A percentile compares a stretch with the other conserved stretches of the same genome.
phyloP scores from a whole-genome alignment of 148 eudicot genomes.

The Nepenthes gracilis region DNA sequence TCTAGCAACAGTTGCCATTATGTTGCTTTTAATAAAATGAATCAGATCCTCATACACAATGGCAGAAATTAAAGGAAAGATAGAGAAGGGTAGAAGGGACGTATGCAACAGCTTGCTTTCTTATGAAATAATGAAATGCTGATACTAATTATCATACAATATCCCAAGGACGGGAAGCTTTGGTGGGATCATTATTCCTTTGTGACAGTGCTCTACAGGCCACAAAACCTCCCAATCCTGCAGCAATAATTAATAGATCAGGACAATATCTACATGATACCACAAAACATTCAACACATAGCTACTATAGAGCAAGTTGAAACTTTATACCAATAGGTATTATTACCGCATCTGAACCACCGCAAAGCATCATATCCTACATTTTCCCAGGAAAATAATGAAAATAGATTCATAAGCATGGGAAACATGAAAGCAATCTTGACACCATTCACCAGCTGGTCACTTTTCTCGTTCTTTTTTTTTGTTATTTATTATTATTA shows the following conservation, averaged over 20 bases:
- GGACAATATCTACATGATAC: conserved; percentile 2
- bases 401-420: conserved; percentile 1
- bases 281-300: background rate
- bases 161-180: conserved; percentile 98
- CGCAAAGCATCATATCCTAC: conserved; percentile 96
- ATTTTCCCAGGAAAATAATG: conserved; percentile 9
- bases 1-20: too few species aligned
- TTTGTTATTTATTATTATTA: too few species aligned
- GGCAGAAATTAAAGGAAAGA: background rate
- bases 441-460: background rate
- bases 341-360: conserved; percentile 88
- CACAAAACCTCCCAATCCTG: conserved; percentile 94
- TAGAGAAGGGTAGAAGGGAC: background rate
- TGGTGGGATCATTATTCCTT: conserved; percentile 74
- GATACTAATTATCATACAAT: conserved; percentile 27
- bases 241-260: conserved; percentile 7
- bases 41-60: background rate
- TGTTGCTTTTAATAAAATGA: too few species aligned
- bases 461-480: background rate
- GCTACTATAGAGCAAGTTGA: conserved; percentile 5
- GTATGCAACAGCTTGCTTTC: background rate
- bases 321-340: conserved; percentile 67
- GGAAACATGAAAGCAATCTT: background rate
- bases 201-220: conserved; percentile 93
- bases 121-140: background rate